Evolutionary conservation across 2,329 filamentous ascomycete genomes (phyloP), one percentile per base, ranked within the genome.

Genomic region (Plectosphaerella cucumerina): DNA sequence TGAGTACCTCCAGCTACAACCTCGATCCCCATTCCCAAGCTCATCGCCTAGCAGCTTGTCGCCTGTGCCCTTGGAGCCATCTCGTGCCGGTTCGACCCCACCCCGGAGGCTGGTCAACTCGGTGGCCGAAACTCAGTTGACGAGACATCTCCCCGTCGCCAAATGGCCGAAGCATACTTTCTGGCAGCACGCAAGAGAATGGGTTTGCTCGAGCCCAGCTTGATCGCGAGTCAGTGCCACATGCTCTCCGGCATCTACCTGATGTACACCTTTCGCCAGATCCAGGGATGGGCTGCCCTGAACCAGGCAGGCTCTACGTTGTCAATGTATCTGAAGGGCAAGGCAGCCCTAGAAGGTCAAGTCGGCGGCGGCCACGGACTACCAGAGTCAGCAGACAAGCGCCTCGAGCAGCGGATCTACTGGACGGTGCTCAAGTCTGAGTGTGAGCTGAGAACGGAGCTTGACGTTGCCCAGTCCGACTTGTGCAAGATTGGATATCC

Each of bases 341-440:
- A 54, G 23, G 45, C 52, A 26, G 39, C 39, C 9, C 39, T 42
- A 4, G 39, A 42, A 11, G 17, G n/a, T 15, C 50, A 20, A 48
- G 42, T 4, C n/a, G 21, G 17, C 22, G 15, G 10, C 15, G 15
- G 10, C 11, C 18, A 11, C 10, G 26, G 22, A 11, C 39, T 18
- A 20, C 43, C 22, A 18, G 43, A 18, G 3, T 17, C 22, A 6
- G 14, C 22, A 18, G 22, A 31, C 9, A 60, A 61, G 17, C 53
- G 56, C 17, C 56, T 62, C 17, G 60, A 65, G 53, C 59, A 59
- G 49, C 53, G 62, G 14, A 56, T 67, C n/a, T 67, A 67, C 45
- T 67, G 64, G 65, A 65, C 62, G 26, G 66, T 63, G 35, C 53
- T 66, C 53, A 67, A 67, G 47, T 65, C 62, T 15, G 62, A 66